These are phyloP conservation scores for Monosporascus sp. DNA, from an alignment of 2,329 filamentous ascomycete species.

Conservation along the genomic window DNA sequence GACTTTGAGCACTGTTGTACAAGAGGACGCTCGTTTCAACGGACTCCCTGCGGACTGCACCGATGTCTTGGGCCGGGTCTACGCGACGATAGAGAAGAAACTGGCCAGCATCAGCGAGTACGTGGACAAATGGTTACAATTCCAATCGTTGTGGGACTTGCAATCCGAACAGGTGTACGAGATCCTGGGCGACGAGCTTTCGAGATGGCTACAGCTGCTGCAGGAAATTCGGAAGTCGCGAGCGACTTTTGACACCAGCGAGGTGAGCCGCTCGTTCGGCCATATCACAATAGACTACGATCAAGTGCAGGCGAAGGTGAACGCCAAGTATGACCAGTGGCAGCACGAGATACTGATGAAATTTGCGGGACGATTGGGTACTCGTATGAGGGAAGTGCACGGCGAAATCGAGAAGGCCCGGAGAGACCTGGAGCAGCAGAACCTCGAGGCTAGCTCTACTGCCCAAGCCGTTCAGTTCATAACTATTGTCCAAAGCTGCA, in stretches of 20 bases:
- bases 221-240: conserved; percentile 95
- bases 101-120: conserved; percentile 75
- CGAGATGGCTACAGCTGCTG: conserved; percentile 90
- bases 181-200: conserved; percentile 81
- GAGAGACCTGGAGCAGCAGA: conserved; percentile 84
- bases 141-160: conserved; percentile 96
- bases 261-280: conserved; percentile 87
- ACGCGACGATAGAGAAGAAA: conserved; percentile 77
- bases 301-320: conserved; percentile 97
- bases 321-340: conserved; percentile 99
- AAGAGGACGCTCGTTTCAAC: conserved; percentile 69
- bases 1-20: conserved; percentile 50
- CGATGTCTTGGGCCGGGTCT: conserved; percentile 71
- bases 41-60: conserved; percentile 82
- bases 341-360: conserved; percentile 94
- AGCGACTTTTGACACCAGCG: conserved; percentile 94
- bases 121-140: conserved; percentile 97
- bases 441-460: conserved; percentile 88
- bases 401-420: conserved; percentile 87
- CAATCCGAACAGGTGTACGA: conserved; percentile 95
- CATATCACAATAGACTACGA: conserved; percentile 96
- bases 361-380: conserved; percentile 83
- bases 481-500: conserved; percentile 93
- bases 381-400: conserved; percentile 86
- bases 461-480: conserved; percentile 98